Percentiles rank a stretch among this genome's conserved stretches.
These are phyloP conservation scores for Mycosarcoma maydis DNA, from an alignment of 1,284 basidiomycete species.

Conservation along the genomic window DNA sequence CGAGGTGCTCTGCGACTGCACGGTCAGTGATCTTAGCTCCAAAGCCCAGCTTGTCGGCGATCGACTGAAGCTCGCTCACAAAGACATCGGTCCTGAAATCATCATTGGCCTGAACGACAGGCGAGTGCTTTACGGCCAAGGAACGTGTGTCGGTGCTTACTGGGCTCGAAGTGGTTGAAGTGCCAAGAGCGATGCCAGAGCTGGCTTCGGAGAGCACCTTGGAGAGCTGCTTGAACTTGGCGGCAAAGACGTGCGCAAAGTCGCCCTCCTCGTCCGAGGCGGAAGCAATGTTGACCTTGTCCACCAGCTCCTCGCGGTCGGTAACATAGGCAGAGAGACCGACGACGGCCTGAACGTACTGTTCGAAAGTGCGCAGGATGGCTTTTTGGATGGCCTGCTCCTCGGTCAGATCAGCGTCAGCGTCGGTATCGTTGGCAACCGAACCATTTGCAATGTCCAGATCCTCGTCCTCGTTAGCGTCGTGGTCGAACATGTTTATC, in stretches of 20 bases:
- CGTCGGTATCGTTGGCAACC: conserved; percentile 19
- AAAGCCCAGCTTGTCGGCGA: conserved; percentile 35
- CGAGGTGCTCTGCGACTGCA: conserved; percentile 41
- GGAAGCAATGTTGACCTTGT: conserved; percentile 32
- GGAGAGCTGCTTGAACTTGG: conserved; percentile 39
- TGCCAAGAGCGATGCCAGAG: conserved; percentile 18
- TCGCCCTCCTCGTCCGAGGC: conserved; percentile 38
- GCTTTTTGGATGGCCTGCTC: conserved; percentile 47
- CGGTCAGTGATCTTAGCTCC: conserved; percentile 39
- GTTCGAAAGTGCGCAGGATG: conserved; percentile 44
- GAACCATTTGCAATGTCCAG: conserved; percentile 3
- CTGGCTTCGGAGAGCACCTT: conserved; percentile 45
- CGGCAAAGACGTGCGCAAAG: conserved; percentile 31
- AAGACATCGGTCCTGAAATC: conserved; percentile 34
- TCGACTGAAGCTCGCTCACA: conserved; percentile 30
- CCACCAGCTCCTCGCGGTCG: conserved; percentile 33
- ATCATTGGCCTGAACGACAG: conserved; percentile 27
- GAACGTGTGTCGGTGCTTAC: neutral
- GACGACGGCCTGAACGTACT: conserved; percentile 40
- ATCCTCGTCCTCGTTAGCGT: conserved; percentile 15
- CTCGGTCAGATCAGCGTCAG: conserved; percentile 35
- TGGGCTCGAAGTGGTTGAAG: neutral
- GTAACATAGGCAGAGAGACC: conserved; percentile 41
- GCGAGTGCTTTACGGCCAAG: conserved; percentile 15
- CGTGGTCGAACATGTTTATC: conserved; percentile 37